Evolutionary conservation across 2,329 filamentous ascomycete genomes (phyloP), one percentile per base, ranked within the genome.

Genomic region (Penicillium sp.): DNA sequence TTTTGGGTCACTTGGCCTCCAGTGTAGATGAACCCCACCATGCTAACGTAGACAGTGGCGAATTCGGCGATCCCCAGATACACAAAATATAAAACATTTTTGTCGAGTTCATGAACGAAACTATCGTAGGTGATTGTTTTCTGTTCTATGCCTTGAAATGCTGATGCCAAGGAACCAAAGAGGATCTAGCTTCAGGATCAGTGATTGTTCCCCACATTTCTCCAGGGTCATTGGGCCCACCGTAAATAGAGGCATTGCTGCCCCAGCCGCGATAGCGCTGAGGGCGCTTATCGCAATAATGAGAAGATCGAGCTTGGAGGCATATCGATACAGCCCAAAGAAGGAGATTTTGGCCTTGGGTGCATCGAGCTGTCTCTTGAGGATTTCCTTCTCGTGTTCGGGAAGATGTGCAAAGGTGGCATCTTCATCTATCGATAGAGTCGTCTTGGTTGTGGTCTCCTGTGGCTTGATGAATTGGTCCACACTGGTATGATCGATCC

Each of bases 11-110:
- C 85, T 68, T 91, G 87, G 72, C 93, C 89, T 54, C 89, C 90
- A 0, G 86, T 87, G 67, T 91, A 96, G 65, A 97, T 96, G 77
- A 95, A 97, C 18, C 90, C 90, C 18, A 95, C 86, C 0, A 92
- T 97, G 25, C 85, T 82, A 56, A 95, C 78, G 71, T 95, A 96
- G 43, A 87, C 83, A 3, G 87, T 86, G 44, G 89, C 75, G 61
- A 95, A 96, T 68, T 92, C 88, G 59, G 81, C 91, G 55, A 96
- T 85, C 42, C 84, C 91, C 44, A 96, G 82, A 71, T 96, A 96
- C 29, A 96, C 77, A 62, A 95, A 94, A 74, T 95, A 95, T 35
- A 95, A 75, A 11, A 92, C 88, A 64, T 88, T 83, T 43, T 80
- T 78, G 8, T 76, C 76, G 64, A 95, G 77, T 56, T 85, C 76